Evolutionary conservation across 208 protist species (phyloP).

Genomic region (Wallacemonas rigidus): DNA sequence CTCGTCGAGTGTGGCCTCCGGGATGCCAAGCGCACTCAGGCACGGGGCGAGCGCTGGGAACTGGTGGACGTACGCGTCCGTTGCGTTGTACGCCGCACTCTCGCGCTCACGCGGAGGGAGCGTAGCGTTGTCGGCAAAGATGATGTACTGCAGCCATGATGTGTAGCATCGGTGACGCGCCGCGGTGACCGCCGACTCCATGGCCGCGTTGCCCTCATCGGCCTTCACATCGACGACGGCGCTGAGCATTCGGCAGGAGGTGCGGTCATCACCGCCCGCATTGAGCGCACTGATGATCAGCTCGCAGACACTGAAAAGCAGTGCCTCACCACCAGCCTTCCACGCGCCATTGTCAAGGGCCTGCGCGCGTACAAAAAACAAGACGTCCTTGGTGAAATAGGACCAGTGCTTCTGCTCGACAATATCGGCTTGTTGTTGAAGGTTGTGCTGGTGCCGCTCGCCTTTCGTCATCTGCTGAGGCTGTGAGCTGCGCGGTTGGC

Average conservation of each 20-base stretch:
- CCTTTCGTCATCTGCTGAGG: background rate
- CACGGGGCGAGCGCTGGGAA: constrained; percentile 45
- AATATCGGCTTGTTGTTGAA: constrained; percentile 43
- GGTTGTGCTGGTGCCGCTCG: constrained; percentile 10
- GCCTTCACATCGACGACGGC: constrained; percentile 33
- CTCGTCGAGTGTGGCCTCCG: constrained; percentile 37
- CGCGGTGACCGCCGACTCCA: constrained; percentile 32
- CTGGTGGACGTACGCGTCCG: constrained; percentile 47
- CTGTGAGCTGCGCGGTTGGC: background rate
- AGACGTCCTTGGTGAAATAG: constrained; percentile 66
- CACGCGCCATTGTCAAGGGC: constrained; percentile 50
- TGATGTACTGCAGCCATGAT: constrained; percentile 41
- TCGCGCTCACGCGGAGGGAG: constrained; percentile 42
- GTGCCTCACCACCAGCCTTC: constrained; percentile 25
- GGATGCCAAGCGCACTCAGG: constrained; percentile 34
- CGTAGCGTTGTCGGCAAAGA: constrained; percentile 22
- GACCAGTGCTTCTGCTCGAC: constrained; percentile 62
- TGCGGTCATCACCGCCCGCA: constrained; percentile 40
- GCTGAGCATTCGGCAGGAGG: constrained; percentile 38
- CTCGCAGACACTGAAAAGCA: constrained; percentile 34
- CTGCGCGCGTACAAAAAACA: constrained; percentile 48
- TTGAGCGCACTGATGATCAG: constrained; percentile 46
- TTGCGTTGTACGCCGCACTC: constrained; percentile 28
- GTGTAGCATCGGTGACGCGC: constrained; percentile 41
- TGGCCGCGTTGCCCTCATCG: constrained; percentile 16